Percentiles rank a stretch among this genome's conserved stretches.
Conservation (phyloP, 768 basidiomycete genomes). For the Rhodotorula kratochvilovae region DNA sequence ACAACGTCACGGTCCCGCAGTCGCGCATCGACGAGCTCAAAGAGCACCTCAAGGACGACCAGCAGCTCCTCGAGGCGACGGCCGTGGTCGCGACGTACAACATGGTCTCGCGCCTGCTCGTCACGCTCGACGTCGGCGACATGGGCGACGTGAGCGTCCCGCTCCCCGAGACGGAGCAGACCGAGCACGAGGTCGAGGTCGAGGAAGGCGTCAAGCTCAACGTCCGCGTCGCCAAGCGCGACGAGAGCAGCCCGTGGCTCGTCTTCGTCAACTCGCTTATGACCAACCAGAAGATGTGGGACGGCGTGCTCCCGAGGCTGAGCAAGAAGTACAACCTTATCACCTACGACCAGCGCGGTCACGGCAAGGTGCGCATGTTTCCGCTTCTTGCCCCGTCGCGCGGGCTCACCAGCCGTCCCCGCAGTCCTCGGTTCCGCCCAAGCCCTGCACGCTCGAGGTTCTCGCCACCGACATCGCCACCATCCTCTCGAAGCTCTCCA, state of each 20-base stretch:
- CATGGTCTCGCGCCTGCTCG: conserved; percentile 65
- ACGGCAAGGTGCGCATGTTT: conserved; percentile 45
- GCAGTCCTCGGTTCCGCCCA: conserved; percentile 43
- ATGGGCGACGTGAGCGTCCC: conserved; percentile 46
- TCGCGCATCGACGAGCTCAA: conserved; percentile 52
- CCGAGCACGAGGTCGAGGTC: conserved; percentile 37
- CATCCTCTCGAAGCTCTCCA: conserved; percentile 42
- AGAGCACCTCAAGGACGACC: conserved; percentile 43
- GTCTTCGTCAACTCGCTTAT: conserved; percentile 48
- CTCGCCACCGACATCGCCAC: conserved; percentile 45
- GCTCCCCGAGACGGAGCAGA: conserved; percentile 35
- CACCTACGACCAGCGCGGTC: conserved; percentile 47
- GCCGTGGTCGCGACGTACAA: conserved; percentile 57
- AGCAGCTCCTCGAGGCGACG: conserved; percentile 55
- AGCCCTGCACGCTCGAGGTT: conserved; percentile 42
- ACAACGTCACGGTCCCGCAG: conserved; percentile 52
- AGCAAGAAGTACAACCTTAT: conserved; percentile 45
- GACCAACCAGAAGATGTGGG: conserved; percentile 47
- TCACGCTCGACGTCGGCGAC: conserved; percentile 61
- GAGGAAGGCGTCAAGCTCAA: conserved; percentile 33
- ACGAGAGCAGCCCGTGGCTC: conserved; percentile 38
- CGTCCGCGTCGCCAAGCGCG: conserved; percentile 31
- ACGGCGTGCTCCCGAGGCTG: conserved; percentile 40
- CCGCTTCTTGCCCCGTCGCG: neutral
- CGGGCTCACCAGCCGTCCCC: neutral